Conservation (phyloP, 2,329 filamentous ascomycete genomes). For the Calonectria pauciramosa region DNA sequence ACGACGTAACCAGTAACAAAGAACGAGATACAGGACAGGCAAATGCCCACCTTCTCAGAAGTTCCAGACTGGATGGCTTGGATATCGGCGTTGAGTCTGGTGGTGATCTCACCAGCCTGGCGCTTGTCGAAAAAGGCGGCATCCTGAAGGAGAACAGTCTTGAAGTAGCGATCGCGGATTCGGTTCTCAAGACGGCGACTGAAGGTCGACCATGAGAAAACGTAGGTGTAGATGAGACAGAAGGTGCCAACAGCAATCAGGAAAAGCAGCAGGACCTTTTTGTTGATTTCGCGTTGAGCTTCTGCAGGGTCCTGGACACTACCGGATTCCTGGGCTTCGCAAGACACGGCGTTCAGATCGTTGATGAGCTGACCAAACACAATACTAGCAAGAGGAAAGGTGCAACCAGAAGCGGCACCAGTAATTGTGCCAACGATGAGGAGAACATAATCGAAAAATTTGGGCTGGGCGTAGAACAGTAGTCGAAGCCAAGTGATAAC, state of each 20-base stretch:
- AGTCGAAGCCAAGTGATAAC: conserved; percentile 59
- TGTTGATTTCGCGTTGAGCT: conserved; percentile 62
- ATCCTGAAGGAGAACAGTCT: conserved; percentile 71
- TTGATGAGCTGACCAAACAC: conserved; percentile 75
- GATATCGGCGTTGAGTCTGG: conserved; percentile 75
- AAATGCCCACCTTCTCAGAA: conserved; percentile 78
- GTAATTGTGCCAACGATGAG: conserved; percentile 57
- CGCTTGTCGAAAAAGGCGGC: conserved; percentile 74
- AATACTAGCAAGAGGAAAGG: conserved; percentile 74
- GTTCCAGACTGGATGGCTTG: conserved; percentile 77
- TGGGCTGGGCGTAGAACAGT: conserved; percentile 60
- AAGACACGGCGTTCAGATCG: conserved; percentile 70
- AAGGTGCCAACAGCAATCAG: conserved; percentile 76
- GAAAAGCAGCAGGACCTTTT: conserved; percentile 72
- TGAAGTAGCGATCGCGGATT: conserved; percentile 72
- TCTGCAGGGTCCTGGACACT: conserved; percentile 32
- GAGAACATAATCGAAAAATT: conserved; percentile 58
- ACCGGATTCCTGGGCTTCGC: conserved; percentile 48
- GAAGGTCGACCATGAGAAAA: conserved; percentile 74
- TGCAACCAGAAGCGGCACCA: conserved; percentile 71
- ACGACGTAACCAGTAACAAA: conserved; percentile 77
- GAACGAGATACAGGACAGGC: conserved; percentile 73
- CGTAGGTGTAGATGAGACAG: conserved; percentile 73
- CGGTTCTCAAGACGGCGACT: conserved; percentile 75
- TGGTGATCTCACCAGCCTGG: conserved; percentile 73